phyloP scores from a whole-genome alignment of 352 stramenopile species.

The Peronospora destructor region DNA sequence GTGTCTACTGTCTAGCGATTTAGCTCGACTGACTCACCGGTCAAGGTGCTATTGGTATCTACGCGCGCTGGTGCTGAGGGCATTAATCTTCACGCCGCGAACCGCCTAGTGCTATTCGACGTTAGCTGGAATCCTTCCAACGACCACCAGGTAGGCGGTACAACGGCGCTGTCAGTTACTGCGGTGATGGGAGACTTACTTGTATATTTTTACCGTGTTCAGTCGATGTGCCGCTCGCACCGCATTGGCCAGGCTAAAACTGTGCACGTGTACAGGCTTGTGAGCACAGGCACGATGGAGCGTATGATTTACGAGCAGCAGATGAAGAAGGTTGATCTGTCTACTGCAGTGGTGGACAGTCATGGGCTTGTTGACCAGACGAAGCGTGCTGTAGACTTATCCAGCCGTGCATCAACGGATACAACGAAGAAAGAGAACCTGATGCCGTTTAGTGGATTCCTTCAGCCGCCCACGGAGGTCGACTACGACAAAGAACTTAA shows the following conservation, averaged over 20 bases:
- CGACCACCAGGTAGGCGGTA: constrained; percentile 66
- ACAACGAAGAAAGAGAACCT: constrained; percentile 4
- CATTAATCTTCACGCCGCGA: constrained; percentile 86
- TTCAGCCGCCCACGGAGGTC: constrained; percentile 36
- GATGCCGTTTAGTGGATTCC: constrained; percentile 48
- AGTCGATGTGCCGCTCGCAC: constrained; percentile 90
- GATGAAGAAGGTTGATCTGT: constrained; percentile 81
- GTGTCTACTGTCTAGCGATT: constrained; percentile 37
- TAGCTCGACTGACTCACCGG: constrained; percentile 39
- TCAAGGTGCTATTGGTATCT: constrained; percentile 74
- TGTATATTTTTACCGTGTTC: constrained; percentile 5
- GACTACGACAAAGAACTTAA: constrained; percentile 26
- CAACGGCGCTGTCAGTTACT: neutral
- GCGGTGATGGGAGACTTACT: neutral
- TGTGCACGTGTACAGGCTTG: constrained; percentile 89
- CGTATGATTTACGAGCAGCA: constrained; percentile 89
- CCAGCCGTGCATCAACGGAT: neutral
- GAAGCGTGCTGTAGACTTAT: neutral
- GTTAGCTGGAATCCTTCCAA: constrained; percentile 89
- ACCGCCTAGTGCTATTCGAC: constrained; percentile 87
- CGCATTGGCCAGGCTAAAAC: constrained; percentile 85
- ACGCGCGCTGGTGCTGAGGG: constrained; percentile 79
- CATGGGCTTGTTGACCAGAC: constrained; percentile 14
- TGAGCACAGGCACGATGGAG: constrained; percentile 90
- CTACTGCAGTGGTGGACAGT: constrained; percentile 68